phyloP scores from a whole-genome alignment of 2,329 filamentous ascomycete species.

The Ilyonectria mors-panacis region DNA sequence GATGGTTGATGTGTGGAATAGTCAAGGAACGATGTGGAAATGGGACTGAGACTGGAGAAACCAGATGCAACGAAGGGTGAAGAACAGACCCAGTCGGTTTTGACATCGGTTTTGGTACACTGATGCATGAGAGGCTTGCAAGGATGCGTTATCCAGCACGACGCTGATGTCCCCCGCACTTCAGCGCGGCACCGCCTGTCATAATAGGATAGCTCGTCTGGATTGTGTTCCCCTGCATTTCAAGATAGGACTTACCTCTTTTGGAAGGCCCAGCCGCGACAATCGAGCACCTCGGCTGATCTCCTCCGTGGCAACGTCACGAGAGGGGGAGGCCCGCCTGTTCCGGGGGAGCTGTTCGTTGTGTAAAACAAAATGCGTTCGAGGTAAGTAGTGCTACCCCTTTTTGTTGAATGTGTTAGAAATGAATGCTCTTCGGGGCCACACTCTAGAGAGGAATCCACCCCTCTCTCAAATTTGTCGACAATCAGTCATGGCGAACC shows the following conservation, averaged over 20 bases:
- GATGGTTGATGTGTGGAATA: neutral
- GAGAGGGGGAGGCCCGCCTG: neutral
- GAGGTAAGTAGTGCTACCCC: neutral
- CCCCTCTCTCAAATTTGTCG: neutral
- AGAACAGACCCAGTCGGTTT: neutral
- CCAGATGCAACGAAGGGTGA: neutral
- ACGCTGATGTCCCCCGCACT: constrained; percentile 4
- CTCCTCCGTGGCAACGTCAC: neutral
- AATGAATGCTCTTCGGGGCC: neutral
- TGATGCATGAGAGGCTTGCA: no score
- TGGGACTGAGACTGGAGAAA: neutral
- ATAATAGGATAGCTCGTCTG: neutral
- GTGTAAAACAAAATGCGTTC: neutral
- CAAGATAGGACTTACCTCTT: neutral
- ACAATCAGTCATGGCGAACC: neutral
- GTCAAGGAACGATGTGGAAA: neutral
- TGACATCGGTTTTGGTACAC: neutral
- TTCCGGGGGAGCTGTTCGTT: neutral
- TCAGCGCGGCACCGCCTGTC: constrained; percentile 6
- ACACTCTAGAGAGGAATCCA: neutral
- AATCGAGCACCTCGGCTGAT: neutral
- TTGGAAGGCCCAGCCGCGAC: constrained; percentile 2
- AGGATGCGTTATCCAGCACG: neutral
- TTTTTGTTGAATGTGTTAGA: neutral
- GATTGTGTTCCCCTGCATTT: neutral